Conservation (phyloP, 192 early-diverging fungal genomes). For the Coemansia sp. region DNA sequence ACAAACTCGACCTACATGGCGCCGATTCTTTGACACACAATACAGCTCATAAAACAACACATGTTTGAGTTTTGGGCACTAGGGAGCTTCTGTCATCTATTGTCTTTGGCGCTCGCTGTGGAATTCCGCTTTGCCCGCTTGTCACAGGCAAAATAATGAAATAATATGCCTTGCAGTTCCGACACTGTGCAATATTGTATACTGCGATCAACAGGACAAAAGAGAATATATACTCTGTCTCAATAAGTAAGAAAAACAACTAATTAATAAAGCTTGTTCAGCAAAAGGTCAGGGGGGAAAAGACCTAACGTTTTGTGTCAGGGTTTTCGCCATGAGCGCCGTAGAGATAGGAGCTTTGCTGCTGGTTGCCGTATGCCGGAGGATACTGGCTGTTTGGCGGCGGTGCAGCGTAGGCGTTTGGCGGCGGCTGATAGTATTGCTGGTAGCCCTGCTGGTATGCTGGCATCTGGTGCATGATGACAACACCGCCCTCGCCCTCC, state of each 20-base stretch:
- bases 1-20: no score
- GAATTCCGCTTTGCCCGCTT: no score
- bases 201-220: no score
- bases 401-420: constrained; percentile 10
- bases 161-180: no score
- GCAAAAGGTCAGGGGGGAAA: not conserved
- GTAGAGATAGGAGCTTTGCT: constrained; percentile 1
- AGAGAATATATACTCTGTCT: no score
- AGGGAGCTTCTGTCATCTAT: no score
- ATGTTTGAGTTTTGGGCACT: no score
- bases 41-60: no score
- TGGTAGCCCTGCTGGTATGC: constrained; percentile 6
- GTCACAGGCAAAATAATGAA: no score
- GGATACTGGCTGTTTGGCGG: constrained; percentile 27
- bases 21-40: no score
- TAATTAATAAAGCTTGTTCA: not conserved
- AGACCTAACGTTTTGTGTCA: not conserved
- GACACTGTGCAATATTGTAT: no score
- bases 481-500: constrained; percentile 16
- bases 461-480: constrained; percentile 20
- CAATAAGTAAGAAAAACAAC: not conserved
- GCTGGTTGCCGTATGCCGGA: constrained; percentile 9
- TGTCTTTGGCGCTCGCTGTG: no score
- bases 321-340: not conserved
- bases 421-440: constrained; percentile 25